Percentiles rank a stretch among this genome's conserved stretches.
Evolutionary conservation across 2,329 filamentous ascomycete genomes (phyloP).

Genomic region (Delphinella strobiligena): DNA sequence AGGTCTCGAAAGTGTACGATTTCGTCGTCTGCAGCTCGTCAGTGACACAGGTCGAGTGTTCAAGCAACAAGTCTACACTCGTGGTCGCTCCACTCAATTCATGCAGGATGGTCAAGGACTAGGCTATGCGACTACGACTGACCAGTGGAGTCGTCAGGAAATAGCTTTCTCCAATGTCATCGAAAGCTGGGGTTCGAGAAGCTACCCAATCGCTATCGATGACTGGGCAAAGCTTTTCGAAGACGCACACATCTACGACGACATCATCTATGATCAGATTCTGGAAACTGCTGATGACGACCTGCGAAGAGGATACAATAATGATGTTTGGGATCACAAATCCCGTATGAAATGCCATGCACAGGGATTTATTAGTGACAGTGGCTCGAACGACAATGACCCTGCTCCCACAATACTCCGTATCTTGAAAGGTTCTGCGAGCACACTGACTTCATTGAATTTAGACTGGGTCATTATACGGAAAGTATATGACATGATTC

Average conservation of each 20-base stretch:
- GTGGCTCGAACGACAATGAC: background rate
- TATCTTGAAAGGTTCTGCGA: conserved; percentile 1
- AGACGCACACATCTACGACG: background rate
- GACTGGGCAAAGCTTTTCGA: no score
- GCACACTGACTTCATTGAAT: conserved; percentile 21
- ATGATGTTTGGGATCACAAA: background rate
- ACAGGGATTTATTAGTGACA: background rate
- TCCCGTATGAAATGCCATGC: background rate
- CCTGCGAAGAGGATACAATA: background rate
- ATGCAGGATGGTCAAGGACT: conserved; percentile 17
- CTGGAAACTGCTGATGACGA: background rate
- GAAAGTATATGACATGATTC: conserved; percentile 3
- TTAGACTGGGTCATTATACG: conserved; percentile 23
- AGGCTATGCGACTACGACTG: conserved; percentile 1
- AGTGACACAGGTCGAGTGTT: conserved; percentile 7
- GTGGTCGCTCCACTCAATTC: conserved; percentile 13
- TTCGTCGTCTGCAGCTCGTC: conserved; percentile 27
- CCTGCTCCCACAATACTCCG: conserved; percentile 2
- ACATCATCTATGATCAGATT: background rate
- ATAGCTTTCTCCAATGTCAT: conserved; percentile 13
- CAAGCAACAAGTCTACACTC: conserved; percentile 13
- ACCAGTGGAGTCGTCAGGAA: conserved; percentile 6
- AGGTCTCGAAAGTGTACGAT: conserved; percentile 28
- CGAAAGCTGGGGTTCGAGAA: conserved; percentile 3
- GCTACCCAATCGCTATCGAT: background rate